Percentiles rank a stretch among this genome's conserved stretches.
Evolutionary conservation across 225 moss, liverwort and hornwort genomes (phyloP).

Genomic region (Ulota crispa): DNA sequence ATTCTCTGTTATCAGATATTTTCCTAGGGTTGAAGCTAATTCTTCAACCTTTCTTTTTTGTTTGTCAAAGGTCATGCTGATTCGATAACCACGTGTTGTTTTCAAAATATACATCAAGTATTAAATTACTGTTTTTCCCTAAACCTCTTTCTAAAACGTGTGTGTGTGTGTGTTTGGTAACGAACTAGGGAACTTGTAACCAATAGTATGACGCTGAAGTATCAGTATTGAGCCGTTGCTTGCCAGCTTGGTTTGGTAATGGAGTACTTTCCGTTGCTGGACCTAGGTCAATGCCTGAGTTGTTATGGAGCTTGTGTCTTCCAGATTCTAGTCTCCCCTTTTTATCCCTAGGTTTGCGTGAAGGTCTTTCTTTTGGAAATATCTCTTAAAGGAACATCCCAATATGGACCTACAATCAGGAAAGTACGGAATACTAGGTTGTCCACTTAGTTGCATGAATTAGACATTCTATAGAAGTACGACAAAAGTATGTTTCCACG

Average conservation of each 20-base stretch:
- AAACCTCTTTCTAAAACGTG: neutral
- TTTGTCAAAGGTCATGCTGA: neutral
- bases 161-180: neutral
- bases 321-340: neutral
- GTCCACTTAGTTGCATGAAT: neutral
- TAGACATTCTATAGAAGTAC: neutral
- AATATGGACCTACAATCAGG: neutral
- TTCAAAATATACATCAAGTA: neutral
- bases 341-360: neutral
- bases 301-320: slow-evolving; percentile 1
- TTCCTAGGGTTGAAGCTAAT: neutral
- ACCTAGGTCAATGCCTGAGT: neutral
- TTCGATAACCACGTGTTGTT: neutral
- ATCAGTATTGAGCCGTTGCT: neutral
- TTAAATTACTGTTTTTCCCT: neutral
- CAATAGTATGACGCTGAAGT: neutral
- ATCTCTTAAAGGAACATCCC: neutral
- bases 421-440: neutral
- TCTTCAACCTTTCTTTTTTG: neutral
- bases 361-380: neutral
- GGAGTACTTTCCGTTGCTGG: neutral
- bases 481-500: neutral
- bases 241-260: neutral
- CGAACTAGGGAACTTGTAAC: neutral
- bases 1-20: neutral